Conservation (phyloP, 139 green algal genomes). For the Haematococcus lacustris region DNA sequence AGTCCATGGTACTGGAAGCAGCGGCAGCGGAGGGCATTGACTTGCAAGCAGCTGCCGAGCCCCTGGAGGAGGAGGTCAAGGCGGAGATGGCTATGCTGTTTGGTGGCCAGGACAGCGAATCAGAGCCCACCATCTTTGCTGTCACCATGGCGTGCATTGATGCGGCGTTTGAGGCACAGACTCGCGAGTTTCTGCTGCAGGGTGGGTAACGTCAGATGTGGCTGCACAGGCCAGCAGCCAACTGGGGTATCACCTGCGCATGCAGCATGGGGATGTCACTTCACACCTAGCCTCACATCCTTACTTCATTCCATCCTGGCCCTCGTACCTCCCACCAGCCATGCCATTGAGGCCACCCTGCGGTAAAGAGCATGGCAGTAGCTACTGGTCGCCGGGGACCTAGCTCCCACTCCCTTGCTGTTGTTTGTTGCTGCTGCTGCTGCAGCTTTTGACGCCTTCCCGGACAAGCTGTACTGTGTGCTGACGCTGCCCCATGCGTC, state of each 20-base stretch:
- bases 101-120: neutral
- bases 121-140: conserved; percentile 30
- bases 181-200: conserved; percentile 27
- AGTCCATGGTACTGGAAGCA: neutral
- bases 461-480: conserved; percentile 41
- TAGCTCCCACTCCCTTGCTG: too few species aligned
- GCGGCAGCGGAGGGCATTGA: conserved; percentile 5
- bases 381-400: too few species aligned
- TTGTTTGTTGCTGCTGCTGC: too few species aligned
- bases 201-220: conserved; percentile 12
- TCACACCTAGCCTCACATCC: too few species aligned
- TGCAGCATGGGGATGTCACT: too few species aligned
- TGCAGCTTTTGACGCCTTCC: conserved; percentile 34
- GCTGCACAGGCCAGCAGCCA: neutral
- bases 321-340: too few species aligned
- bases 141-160: conserved; percentile 64
- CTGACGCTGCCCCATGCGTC: conserved; percentile 48
- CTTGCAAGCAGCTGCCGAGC: conserved; percentile 2
- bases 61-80: conserved; percentile 26
- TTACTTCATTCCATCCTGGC: too few species aligned
- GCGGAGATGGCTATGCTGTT: conserved; percentile 32
- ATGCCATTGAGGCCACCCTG: too few species aligned
- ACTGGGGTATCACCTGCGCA: too few species aligned
- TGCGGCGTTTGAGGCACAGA: conserved; percentile 30
- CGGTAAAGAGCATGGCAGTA: too few species aligned